phyloP scores from a whole-genome alignment of 2,329 filamentous ascomycete genomes.

The Neofusicoccum umdonicola region DNA sequence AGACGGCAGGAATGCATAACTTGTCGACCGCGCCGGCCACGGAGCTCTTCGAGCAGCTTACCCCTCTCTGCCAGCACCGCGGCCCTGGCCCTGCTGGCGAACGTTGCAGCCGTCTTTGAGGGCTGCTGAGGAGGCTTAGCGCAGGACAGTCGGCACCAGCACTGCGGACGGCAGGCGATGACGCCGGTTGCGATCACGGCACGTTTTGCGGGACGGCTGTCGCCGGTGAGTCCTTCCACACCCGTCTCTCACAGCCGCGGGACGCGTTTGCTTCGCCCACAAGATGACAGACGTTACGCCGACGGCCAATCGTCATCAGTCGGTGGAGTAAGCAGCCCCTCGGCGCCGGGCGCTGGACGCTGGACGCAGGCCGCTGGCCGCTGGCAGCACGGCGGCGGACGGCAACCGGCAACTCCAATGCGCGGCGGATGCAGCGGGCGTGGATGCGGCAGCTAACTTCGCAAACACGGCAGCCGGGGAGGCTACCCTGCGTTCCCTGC shows the following conservation, averaged over 20 bases:
- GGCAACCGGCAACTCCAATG: too few species aligned
- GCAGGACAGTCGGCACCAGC: neutral
- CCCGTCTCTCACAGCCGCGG: neutral
- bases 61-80: too few species aligned
- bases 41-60: neutral
- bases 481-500: neutral
- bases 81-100: too few species aligned
- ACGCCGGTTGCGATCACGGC: neutral
- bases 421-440: neutral
- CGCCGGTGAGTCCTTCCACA: neutral
- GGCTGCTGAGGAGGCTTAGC: neutral
- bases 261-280: neutral
- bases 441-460: neutral
- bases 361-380: neutral
- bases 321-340: neutral
- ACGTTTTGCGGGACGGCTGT: neutral
- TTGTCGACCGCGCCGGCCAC: neutral
- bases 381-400: neutral
- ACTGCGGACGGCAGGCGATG: neutral
- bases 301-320: conserved; percentile 8
- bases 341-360: neutral
- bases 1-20: neutral
- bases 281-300: neutral
- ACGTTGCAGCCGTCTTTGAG: neutral
- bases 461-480: neutral